A percentile compares a stretch with the other conserved stretches of the same genome.
Evolutionary conservation across 495 filamentous ascomycete genomes (phyloP).

Genomic region (Chaetomidium leptoderma): DNA sequence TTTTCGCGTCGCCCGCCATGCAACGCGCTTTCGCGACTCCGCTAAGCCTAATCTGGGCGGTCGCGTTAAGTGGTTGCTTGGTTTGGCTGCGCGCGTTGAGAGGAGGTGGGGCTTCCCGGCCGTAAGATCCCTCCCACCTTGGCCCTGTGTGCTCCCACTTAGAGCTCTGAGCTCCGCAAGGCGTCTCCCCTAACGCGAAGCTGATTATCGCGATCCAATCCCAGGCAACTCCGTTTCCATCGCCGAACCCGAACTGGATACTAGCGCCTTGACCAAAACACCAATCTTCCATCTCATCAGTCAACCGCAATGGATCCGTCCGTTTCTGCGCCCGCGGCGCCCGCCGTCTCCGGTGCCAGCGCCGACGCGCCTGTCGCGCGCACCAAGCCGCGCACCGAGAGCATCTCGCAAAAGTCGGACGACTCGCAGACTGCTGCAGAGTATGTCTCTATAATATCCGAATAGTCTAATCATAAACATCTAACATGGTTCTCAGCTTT

Average conservation of each 20-base stretch:
- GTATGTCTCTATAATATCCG: slow-evolving; percentile 49
- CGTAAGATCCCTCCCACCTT: no score
- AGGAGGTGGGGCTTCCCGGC: slow-evolving; percentile 7
- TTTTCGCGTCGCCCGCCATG: slow-evolving; percentile 27
- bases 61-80: slow-evolving; percentile 43
- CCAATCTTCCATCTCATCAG: neutral
- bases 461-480: neutral
- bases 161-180: no score
- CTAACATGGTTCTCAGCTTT: slow-evolving; percentile 53
- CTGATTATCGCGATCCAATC: neutral
- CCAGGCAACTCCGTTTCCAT: neutral
- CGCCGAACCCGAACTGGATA: neutral
- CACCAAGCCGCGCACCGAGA: slow-evolving; percentile 42
- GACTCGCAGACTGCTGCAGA: slow-evolving; percentile 83
- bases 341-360: slow-evolving; percentile 18
- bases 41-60: slow-evolving; percentile 25
- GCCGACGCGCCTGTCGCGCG: slow-evolving; percentile 24
- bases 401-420: slow-evolving; percentile 63
- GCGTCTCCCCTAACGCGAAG: neutral
- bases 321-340: slow-evolving; percentile 13
- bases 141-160: no score
- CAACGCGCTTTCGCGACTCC: slow-evolving; percentile 27
- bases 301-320: slow-evolving; percentile 29
- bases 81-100: neutral
- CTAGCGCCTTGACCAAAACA: neutral